These are phyloP conservation scores for Cinnamomum chago DNA, from an alignment of 164 flowering plant genomes.

Conservation along the genomic window DNA sequence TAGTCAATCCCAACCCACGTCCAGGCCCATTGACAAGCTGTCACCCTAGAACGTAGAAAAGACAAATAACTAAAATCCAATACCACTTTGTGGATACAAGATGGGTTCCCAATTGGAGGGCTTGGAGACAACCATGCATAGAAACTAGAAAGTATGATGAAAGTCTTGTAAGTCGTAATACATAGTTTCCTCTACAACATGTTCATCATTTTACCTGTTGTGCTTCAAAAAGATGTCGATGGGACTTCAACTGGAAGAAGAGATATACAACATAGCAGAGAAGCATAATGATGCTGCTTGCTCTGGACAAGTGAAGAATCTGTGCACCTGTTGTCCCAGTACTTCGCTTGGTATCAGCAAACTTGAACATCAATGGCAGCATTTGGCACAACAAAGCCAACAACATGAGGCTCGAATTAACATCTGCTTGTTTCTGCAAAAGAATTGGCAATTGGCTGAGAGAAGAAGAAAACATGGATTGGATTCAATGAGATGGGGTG, in stretches of 20 bases:
- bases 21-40: too few relatives aligned
- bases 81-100: too few relatives aligned
- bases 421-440: conserved; percentile 77
- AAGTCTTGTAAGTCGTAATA: neutral
- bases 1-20: too few relatives aligned
- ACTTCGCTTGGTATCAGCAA: conserved; percentile 14
- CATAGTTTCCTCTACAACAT: neutral
- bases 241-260: conserved; percentile 72
- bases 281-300: conserved; percentile 67
- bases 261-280: conserved; percentile 56
- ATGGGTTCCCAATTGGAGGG: too few relatives aligned
- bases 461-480: neutral
- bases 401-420: conserved; percentile 58
- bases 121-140: neutral
- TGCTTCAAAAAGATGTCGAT: conserved; percentile 60
- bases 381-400: conserved; percentile 63
- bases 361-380: conserved; percentile 57
- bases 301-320: conserved; percentile 57
- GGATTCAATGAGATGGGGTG: neutral
- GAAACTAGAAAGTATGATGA: neutral
- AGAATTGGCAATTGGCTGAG: neutral
- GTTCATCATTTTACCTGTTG: conserved; percentile 34
- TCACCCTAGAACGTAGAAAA: too few relatives aligned
- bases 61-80: too few relatives aligned
- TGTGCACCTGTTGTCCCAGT: conserved; percentile 17